Evolutionary conservation across 345 rosid genomes (phyloP).

Genomic region (Durio zibethinus): DNA sequence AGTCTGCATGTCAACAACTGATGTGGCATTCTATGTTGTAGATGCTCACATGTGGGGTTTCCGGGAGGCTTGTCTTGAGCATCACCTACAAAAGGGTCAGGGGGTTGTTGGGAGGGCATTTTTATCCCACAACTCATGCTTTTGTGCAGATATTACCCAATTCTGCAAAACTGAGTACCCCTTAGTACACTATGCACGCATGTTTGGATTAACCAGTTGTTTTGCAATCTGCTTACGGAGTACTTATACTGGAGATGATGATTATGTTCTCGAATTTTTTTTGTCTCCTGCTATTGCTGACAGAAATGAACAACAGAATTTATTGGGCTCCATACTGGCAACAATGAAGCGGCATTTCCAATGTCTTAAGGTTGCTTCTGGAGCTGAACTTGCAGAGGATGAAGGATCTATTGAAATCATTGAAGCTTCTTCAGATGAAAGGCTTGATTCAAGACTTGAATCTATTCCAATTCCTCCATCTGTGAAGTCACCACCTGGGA

Average conservation of each 20-base stretch:
- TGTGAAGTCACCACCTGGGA: constrained; percentile 33
- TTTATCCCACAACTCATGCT: constrained; percentile 66
- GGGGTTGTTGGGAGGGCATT: constrained; percentile 92
- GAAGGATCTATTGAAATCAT: constrained; percentile 60
- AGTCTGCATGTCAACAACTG: constrained; percentile 93
- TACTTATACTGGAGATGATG: constrained; percentile 72
- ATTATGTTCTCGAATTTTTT: constrained; percentile 83
- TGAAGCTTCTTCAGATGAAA: constrained; percentile 48
- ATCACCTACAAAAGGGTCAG: constrained; percentile 92
- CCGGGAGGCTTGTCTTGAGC: constrained; percentile 88
- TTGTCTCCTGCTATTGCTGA: constrained; percentile 55
- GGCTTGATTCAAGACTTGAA: constrained; percentile 44
- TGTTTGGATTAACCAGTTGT: constrained; percentile 73
- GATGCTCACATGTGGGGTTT: constrained; percentile 97
- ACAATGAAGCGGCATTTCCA: constrained; percentile 80
- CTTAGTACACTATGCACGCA: constrained; percentile 90
- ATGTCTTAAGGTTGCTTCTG: constrained; percentile 77
- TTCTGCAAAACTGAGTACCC: constrained; percentile 91
- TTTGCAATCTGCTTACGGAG: constrained; percentile 83
- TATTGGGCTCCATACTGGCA: constrained; percentile 62
- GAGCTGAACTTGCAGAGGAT: constrained; percentile 49
- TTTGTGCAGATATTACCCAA: constrained; percentile 63
- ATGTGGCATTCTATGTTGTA: constrained; percentile 77
- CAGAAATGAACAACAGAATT: constrained; percentile 41
- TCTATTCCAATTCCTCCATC: constrained; percentile 37